phyloP scores from a whole-genome alignment of 768 basidiomycete species.

The Boletus pseudo-olivaceus region DNA sequence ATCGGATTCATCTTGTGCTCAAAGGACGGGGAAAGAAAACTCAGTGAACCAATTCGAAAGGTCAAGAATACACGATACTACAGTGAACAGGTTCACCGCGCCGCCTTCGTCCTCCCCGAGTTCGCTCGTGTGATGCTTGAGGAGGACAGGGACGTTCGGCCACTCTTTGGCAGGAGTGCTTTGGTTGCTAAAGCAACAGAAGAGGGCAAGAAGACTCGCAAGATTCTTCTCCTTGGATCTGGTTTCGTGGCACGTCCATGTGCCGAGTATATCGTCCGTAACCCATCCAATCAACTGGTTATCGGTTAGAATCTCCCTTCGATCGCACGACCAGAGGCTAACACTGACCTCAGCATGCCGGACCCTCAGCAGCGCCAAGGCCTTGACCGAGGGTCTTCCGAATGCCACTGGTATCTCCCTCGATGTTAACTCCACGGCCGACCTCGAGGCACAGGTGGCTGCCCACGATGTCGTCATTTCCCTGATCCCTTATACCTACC shows the following conservation, averaged over 20 bases:
- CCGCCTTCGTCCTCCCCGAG: constrained; percentile 90
- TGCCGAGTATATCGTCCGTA: constrained; percentile 86
- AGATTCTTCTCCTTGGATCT: constrained; percentile 85
- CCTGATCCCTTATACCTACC: constrained; percentile 93
- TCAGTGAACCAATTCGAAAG: constrained; percentile 70
- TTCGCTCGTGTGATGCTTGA: constrained; percentile 76
- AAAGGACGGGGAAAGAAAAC: constrained; percentile 65
- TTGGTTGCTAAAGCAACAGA: constrained; percentile 40
- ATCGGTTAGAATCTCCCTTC: constrained; percentile 54
- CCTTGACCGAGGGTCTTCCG: constrained; percentile 64
- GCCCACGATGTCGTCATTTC: constrained; percentile 93
- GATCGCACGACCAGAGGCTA: background rate
- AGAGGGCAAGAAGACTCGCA: constrained; percentile 50
- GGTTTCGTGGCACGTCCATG: constrained; percentile 97
- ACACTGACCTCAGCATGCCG: constrained; percentile 64
- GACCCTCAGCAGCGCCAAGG: constrained; percentile 72
- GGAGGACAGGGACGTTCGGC: constrained; percentile 66
- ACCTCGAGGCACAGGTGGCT: constrained; percentile 77
- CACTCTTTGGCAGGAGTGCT: constrained; percentile 68
- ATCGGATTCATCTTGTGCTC: constrained; percentile 93
- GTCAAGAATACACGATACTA: constrained; percentile 79
- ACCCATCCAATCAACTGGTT: constrained; percentile 78
- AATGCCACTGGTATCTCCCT: constrained; percentile 73
- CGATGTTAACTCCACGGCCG: constrained; percentile 68
- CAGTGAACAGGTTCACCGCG: constrained; percentile 72